A percentile compares a stretch with the other conserved stretches of the same genome.
Conservation (phyloP, 306 rosid species). For the Abrus precatorius region DNA sequence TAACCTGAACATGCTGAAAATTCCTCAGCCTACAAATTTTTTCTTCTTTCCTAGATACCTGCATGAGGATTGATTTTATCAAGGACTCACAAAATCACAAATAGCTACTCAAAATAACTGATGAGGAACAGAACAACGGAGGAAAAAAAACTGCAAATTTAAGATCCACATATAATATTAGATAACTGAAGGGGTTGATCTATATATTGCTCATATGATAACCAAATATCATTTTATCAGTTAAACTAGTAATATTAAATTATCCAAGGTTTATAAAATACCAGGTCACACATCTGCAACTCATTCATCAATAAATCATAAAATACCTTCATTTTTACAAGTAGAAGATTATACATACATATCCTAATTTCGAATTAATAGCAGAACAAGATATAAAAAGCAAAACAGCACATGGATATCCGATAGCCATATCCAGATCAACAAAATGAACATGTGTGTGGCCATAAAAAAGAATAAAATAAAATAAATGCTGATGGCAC, state of each 20-base stretch:
- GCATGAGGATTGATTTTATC: constrained; percentile 37
- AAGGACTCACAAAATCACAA: constrained; percentile 14
- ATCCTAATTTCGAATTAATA: constrained; percentile 25
- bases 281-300: constrained; percentile 20
- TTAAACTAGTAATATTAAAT: constrained; percentile 24
- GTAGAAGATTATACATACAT: constrained; percentile 4
- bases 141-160: constrained; percentile 15
- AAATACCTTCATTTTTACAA: not conserved
- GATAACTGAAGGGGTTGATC: not conserved
- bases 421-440: constrained; percentile 37
- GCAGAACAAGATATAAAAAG: constrained; percentile 2
- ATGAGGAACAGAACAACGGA: not conserved
- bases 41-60: constrained; percentile 53
- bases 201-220: not conserved
- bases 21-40: constrained; percentile 45
- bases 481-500: constrained; percentile 35
- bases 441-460: not conserved
- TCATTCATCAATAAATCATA: constrained; percentile 18
- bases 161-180: constrained; percentile 1
- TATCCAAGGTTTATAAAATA: not conserved
- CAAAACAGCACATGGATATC: not conserved
- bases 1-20: constrained; percentile 70
- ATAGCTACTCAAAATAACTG: not conserved
- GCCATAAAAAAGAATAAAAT: not conserved
- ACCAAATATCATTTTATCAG: constrained; percentile 10